Base-by-base conservation (phyloP, 1,284 basidiomycete species). In the Sanghuangporus weigelae region DNA sequence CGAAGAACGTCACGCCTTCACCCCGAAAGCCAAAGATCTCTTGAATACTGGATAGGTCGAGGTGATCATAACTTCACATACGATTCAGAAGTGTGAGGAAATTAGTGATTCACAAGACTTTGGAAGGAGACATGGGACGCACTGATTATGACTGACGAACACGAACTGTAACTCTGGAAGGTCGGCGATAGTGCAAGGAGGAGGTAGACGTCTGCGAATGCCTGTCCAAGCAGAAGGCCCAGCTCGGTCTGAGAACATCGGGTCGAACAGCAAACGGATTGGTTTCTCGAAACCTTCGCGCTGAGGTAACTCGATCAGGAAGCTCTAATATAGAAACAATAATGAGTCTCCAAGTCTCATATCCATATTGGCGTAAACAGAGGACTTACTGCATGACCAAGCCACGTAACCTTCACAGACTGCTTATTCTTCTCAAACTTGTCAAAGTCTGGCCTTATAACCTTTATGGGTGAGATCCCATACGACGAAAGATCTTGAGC, bases 81-180 rank as follows among this genome's bases (percentile, higher is more conserved):
- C 12, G 21, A 16, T 10, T 16, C 3, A 11, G 40, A 11, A 42
- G 46, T 19, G 21, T n/a, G 35, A 46, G 5, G 23, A 16, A 21
- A 36, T n/a, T 16, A 54, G 23, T 3, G 14, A 31, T 21, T 6
- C 23, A 51, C 8, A n/a, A 14, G 19, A 26, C 21, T 8, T 14
- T 51, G 23, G 6, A 26, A 51, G 7, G 21, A 1, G 11, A 51
- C 19, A 10, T 14, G 19, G 6, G 48, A 68, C 72, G 19, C 58
- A 76, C 75, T 76, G 75, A 61, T 75, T 76, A 60, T 76, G 75
- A 40, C 72, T 74, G 31, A 72, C 73, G 2, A 70, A 69, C 14
- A 76, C 73, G 58, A 71, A 76, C 19, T 74, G 69, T 55, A 75
- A 67, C 14, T 72, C 70, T 16, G 75, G 75, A 1, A 76, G 68